These are phyloP conservation scores for Aegilops longissima DNA, from an alignment of 176 grass and related monocot genomes.

Conservation along the genomic window DNA sequence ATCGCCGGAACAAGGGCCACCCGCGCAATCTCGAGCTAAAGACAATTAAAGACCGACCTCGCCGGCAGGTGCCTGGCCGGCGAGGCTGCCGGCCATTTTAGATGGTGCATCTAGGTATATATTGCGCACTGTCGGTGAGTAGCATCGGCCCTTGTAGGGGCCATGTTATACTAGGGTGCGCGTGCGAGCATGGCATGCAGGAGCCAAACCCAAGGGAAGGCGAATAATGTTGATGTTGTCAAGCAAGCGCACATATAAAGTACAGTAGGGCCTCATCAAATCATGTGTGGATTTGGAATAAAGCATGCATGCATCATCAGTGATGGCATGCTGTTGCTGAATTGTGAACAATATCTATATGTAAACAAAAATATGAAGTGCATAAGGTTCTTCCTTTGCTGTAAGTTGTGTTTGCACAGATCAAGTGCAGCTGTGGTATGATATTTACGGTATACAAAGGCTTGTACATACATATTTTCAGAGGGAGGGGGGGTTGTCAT, in stretches of 20 bases:
- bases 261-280: conserved; percentile 3
- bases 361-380: neutral
- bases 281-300: conserved; percentile 38
- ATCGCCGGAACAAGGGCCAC: neutral
- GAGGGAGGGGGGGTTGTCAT: neutral
- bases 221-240: conserved; percentile 39
- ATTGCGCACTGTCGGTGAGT: conserved; percentile 16
- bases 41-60: conserved; percentile 21
- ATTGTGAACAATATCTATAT: conserved; percentile 28
- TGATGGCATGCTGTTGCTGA: conserved; percentile 27
- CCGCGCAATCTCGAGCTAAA: neutral
- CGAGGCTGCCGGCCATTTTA: conserved; percentile 43
- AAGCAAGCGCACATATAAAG: conserved; percentile 15
- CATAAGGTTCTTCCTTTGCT: conserved; percentile 17
- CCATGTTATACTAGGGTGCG: conserved; percentile 22
- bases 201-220: conserved; percentile 13
- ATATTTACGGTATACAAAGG: conserved; percentile 16
- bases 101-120: conserved; percentile 20
- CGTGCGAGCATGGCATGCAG: conserved; percentile 18
- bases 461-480: conserved; percentile 12
- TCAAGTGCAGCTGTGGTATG: neutral
- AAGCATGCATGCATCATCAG: conserved; percentile 30
- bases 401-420: neutral
- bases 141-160: conserved; percentile 35
- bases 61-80: conserved; percentile 38